phyloP scores from a whole-genome alignment of 805 yeast species.

The Starmerella sirachaensis region DNA sequence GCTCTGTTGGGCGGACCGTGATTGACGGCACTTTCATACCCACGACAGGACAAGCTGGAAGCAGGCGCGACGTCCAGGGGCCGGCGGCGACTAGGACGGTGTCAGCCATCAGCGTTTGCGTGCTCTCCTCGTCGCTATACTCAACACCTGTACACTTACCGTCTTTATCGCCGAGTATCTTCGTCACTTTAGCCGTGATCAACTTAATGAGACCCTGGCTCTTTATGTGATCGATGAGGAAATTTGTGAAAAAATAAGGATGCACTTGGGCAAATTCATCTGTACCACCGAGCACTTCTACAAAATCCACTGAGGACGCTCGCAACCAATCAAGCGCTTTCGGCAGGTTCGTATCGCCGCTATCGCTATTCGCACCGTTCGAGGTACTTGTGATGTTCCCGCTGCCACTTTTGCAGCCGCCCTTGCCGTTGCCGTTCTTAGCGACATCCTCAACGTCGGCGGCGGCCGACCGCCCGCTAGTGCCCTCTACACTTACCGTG shows the following conservation, averaged over 20 bases:
- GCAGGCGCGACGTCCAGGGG: constrained; percentile 88
- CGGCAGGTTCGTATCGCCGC: constrained; percentile 27
- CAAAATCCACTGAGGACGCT: constrained; percentile 48
- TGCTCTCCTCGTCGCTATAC: constrained; percentile 34
- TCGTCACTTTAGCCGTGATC: constrained; percentile 71
- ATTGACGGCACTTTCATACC: constrained; percentile 93
- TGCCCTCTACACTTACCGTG: constrained; percentile 75
- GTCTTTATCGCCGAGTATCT: constrained; percentile 48
- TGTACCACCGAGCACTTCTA: constrained; percentile 71
- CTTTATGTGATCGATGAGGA: constrained; percentile 63
- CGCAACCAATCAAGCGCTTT: constrained; percentile 65
- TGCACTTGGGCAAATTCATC: constrained; percentile 94
- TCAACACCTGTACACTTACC: constrained; percentile 63
- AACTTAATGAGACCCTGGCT: constrained; percentile 75
- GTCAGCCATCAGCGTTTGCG: constrained; percentile 43
- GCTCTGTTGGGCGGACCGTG: constrained; percentile 69
- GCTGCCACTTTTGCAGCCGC: too few species aligned
- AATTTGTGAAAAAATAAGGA: constrained; percentile 87
- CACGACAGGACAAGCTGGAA: constrained; percentile 88
- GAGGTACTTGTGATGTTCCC: too few species aligned
- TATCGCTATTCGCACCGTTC: background rate
- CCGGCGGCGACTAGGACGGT: constrained; percentile 81
- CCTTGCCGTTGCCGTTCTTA: too few species aligned
- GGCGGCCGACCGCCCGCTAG: constrained; percentile 9
- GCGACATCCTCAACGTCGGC: background rate